Evolutionary conservation across 2,329 filamentous ascomycete genomes (phyloP).

Genomic region (Venturiaceae sp.): DNA sequence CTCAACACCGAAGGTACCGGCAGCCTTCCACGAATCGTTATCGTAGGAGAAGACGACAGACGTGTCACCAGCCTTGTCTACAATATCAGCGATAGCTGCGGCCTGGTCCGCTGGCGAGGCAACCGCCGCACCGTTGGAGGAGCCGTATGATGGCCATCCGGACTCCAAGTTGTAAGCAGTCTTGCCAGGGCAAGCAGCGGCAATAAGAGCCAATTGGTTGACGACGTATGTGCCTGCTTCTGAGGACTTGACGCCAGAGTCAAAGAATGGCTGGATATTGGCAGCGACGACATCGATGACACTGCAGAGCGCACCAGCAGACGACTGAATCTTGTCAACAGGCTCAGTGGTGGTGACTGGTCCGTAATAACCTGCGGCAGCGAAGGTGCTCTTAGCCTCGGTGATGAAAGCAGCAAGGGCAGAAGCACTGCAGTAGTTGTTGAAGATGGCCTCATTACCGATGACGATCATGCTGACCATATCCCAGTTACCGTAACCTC

Average conservation of each 20-base stretch:
- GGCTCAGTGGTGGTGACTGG: slow-evolving; percentile 80
- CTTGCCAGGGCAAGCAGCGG: slow-evolving; percentile 61
- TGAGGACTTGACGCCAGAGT: slow-evolving; percentile 51
- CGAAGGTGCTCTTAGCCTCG: slow-evolving; percentile 54
- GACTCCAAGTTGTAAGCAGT: slow-evolving; percentile 77
- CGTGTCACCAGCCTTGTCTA: slow-evolving; percentile 53
- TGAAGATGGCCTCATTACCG: slow-evolving; percentile 85
- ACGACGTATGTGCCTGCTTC: slow-evolving; percentile 69
- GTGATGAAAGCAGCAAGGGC: slow-evolving; percentile 63
- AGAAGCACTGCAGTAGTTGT: slow-evolving; percentile 53
- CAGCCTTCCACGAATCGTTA: slow-evolving; percentile 74
- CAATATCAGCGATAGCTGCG: slow-evolving; percentile 62
- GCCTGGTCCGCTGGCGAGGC: slow-evolving; percentile 59
- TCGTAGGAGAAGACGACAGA: slow-evolving; percentile 74
- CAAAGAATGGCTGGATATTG: slow-evolving; percentile 96
- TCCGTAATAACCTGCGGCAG: slow-evolving; percentile 57
- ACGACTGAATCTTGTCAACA: slow-evolving; percentile 62
- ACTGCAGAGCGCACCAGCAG: slow-evolving; percentile 54
- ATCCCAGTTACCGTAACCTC: slow-evolving; percentile 61
- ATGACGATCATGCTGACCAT: slow-evolving; percentile 72
- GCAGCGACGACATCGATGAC: slow-evolving; percentile 69
- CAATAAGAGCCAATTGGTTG: slow-evolving; percentile 61
- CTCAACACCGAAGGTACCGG: slow-evolving; percentile 64
- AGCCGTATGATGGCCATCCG: slow-evolving; percentile 71
- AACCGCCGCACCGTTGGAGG: slow-evolving; percentile 61